Conservation (phyloP, 75 land plant species). For the Adiantum capillusveneris region DNA sequence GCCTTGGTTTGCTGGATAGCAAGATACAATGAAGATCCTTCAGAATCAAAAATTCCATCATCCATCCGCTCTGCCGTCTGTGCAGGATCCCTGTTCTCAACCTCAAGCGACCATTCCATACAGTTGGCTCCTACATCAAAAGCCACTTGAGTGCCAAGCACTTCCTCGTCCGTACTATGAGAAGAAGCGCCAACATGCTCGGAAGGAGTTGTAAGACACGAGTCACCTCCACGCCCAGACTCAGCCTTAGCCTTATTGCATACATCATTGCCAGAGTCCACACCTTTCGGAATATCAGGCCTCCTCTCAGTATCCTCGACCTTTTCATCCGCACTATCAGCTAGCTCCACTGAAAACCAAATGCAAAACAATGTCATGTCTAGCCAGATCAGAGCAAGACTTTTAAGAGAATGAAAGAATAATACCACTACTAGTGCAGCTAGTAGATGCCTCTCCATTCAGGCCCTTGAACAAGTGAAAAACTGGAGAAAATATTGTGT, state of each 20-base stretch:
- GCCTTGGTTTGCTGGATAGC: conserved; percentile 43
- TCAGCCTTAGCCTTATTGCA: not conserved
- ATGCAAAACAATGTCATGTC: not conserved
- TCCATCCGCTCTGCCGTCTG: conserved; percentile 10
- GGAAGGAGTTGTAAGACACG: not conserved
- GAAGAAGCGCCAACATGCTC: not conserved
- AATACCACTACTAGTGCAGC: conserved; percentile 19
- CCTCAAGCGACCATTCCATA: conserved; percentile 4
- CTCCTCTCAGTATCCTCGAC: not conserved
- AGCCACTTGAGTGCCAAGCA: not conserved
- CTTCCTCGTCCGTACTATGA: not conserved
- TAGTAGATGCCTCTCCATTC: conserved; percentile 15
- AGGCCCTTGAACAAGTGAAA: conserved; percentile 31
- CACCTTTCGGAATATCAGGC: not conserved
- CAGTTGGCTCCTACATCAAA: conserved; percentile 2
- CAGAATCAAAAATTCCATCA: conserved; percentile 28
- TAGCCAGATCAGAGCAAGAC: not conserved
- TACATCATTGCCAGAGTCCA: not conserved
- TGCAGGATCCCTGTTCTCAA: conserved; percentile 3
- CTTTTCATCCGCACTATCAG: not conserved
- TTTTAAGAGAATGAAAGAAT: not conserved
- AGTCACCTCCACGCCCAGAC: not conserved
- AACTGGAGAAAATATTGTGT: conserved; percentile 58
- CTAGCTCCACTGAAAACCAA: conserved; percentile 2
- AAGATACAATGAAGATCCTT: conserved; percentile 50